Evolutionary conservation across 164 flowering plant species (phyloP), one percentile per base, ranked within the genome.

Genomic region (Dillenia turbinata): DNA sequence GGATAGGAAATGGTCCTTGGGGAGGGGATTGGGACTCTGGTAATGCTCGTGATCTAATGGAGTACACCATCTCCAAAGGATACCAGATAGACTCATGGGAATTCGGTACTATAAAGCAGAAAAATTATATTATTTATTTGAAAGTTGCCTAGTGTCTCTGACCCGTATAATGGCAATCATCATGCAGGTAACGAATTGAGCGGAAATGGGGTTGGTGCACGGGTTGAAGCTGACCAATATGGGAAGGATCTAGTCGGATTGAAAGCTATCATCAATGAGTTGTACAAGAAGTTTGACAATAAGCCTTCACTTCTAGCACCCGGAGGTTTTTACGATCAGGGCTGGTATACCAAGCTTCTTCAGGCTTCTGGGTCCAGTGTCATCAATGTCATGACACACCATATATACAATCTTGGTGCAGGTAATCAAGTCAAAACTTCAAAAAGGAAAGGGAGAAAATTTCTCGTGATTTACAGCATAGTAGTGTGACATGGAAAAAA

Each of bases 41-140:
- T 57, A 91, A 91, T 69, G 78, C 97, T 54, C 71, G 52, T 2
- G 77, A 79, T 68, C 81, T 94, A 64, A 84, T 94, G 1, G 69
- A 81, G 2, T 89, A 89, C 79, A 88, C 96, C 8, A 62, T 86
- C 49, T 76, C 90, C 56, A 89, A 85, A 69, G 94, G 96, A 61
- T 80, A 86, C 69, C 69, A 62, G 3, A 77, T 94, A 17, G 89
- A 89, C 74, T 91, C 97, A 50, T 94, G 93, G 96, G 99, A 94
- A 79, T 83, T 85, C 59, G 99, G 99, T 94, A 81, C 9, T 57
- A 54, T 44, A 59, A 43, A n/a, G 16, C 10, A 53, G 15, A 19
- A 9, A 19, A 24, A 54, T 24, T 33, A 5, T 33, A 33, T 5
- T 33, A 4, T 33, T 33, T 33, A 4, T 4, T 33, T 33, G 6